Conservation (phyloP, 129 eudicot genomes). For the Rutidosis leptorrhynchoides region DNA sequence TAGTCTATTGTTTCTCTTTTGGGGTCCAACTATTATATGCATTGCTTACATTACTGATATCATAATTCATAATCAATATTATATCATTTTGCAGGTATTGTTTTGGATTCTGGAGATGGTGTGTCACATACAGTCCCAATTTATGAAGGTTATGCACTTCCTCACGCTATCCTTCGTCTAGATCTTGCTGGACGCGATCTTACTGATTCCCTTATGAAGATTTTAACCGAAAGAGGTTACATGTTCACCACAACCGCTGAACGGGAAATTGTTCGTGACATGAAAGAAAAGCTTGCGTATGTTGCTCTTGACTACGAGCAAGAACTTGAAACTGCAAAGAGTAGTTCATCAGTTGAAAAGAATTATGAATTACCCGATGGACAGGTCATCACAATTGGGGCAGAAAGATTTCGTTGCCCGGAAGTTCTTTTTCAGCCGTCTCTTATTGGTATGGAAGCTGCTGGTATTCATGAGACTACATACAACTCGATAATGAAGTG, state of each 20-base stretch:
- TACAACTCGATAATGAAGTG: slow-evolving; percentile 82
- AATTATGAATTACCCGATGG: slow-evolving; percentile 73
- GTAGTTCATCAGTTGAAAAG: slow-evolving; percentile 74
- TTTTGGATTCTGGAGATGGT: slow-evolving; percentile 78
- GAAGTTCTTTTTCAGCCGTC: slow-evolving; percentile 78
- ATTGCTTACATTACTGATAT: background rate
- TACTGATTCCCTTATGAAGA: slow-evolving; percentile 71
- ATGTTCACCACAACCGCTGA: slow-evolving; percentile 87
- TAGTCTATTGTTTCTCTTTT: slow-evolving; percentile 17
- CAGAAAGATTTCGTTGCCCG: slow-evolving; percentile 79
- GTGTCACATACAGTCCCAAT: slow-evolving; percentile 72
- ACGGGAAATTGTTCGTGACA: slow-evolving; percentile 85
- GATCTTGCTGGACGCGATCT: slow-evolving; percentile 79
- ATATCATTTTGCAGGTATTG: slow-evolving; percentile 46
- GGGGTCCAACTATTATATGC: background rate
- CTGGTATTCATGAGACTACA: slow-evolving; percentile 75
- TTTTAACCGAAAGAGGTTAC: slow-evolving; percentile 76
- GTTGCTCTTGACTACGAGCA: slow-evolving; percentile 77
- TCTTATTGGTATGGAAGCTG: slow-evolving; percentile 69
- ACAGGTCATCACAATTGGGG: slow-evolving; percentile 65
- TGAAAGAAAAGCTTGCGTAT: slow-evolving; percentile 74
- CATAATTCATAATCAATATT: no score
- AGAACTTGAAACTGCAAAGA: slow-evolving; percentile 68
- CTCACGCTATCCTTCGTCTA: slow-evolving; percentile 70
- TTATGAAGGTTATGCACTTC: slow-evolving; percentile 72